phyloP scores from a whole-genome alignment of 805 yeast species.

The Hermanozyma aechmeae region DNA sequence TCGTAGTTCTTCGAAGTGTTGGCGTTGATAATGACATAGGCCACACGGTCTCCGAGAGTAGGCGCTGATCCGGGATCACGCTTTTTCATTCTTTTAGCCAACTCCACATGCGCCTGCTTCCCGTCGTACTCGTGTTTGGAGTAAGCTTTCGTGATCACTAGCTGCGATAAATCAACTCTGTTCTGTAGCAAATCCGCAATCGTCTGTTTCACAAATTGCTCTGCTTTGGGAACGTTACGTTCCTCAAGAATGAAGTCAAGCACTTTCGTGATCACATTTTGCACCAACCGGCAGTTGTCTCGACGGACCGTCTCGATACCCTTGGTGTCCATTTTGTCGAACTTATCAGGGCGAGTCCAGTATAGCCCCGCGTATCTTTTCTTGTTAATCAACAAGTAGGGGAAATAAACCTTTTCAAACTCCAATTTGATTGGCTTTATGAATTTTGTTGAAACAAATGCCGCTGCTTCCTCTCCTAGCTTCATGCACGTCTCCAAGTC shows the following conservation, averaged over 20 bases:
- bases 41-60: constrained; percentile 93
- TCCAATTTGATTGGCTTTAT: constrained; percentile 85
- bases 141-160: constrained; percentile 88
- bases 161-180: constrained; percentile 82
- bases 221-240: constrained; percentile 78
- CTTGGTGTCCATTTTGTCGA: constrained; percentile 95
- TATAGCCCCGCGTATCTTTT: constrained; percentile 95
- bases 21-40: constrained; percentile 77
- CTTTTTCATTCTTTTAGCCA: constrained; percentile 91
- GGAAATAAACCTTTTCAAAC: constrained; percentile 94
- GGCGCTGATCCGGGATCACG: constrained; percentile 99
- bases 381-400: constrained; percentile 87
- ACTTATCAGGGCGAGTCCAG: constrained; percentile 90
- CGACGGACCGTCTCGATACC: constrained; percentile 98
- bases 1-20: constrained; percentile 85
- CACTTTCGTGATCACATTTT: constrained; percentile 88
- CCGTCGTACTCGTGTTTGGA: constrained; percentile 88
- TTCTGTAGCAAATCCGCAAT: constrained; percentile 88
- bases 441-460: constrained; percentile 68
- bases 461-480: constrained; percentile 92
- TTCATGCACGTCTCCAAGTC: constrained; percentile 82
- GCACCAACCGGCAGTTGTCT: constrained; percentile 93
- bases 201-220: constrained; percentile 72
- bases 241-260: constrained; percentile 78
- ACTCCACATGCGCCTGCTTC: constrained; percentile 94